These are phyloP conservation scores for peach (Prunus persica) DNA, from an alignment of 306 rosid species.

Conservation along the genomic window Prunus_persica_NCBIv2 NC_034010.1:17281501-17282000, in stretches of 20 bases:
- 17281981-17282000: too few species aligned
- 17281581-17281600: background rate
- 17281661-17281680: background rate
- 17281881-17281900: too few species aligned
- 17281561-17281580: background rate
- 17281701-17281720: background rate
- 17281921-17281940: too few species aligned
- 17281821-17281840: background rate
- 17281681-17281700: background rate
- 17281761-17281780: background rate
- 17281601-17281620: background rate
- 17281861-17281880: too few species aligned
- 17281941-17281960: too few species aligned
- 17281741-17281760: background rate
- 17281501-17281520: constrained; percentile 27
- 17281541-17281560: background rate
- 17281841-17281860: background rate
- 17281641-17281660: background rate
- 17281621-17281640: background rate
- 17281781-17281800: background rate
- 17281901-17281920: too few species aligned
- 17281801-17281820: background rate
- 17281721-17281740: background rate
- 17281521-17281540: background rate
- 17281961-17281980: too few species aligned